Percentiles rank a stretch among this genome's conserved stretches.
phyloP scores from a whole-genome alignment of 1,284 basidiomycete genomes.

The Puccinia horiana region DNA sequence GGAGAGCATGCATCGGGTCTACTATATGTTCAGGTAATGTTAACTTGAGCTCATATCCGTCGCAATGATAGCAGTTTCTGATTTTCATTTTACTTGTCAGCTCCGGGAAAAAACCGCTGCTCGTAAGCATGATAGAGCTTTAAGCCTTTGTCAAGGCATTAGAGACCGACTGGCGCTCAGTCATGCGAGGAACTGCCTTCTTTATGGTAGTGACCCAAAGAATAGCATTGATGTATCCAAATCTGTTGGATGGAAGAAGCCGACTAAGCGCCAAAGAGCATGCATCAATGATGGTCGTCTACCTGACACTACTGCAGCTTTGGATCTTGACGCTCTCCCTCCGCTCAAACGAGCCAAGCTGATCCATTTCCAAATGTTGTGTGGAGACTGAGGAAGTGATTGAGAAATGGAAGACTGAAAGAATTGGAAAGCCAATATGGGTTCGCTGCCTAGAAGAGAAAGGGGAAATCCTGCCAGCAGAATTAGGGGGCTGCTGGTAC shows the following conservation, averaged over 20 bases:
- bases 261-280: background rate
- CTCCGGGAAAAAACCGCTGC: background rate
- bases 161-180: background rate
- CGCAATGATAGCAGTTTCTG: background rate
- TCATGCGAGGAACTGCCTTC: background rate
- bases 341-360: too few species aligned
- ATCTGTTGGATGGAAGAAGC: background rate
- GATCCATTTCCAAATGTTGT: too few species aligned
- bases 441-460: too few species aligned
- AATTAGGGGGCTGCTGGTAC: too few species aligned
- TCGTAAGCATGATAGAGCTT: background rate
- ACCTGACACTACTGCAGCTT: background rate
- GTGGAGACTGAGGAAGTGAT: too few species aligned
- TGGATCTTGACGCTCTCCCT: too few species aligned
- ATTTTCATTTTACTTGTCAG: background rate
- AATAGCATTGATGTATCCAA: background rate
- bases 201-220: background rate
- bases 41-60: too few species aligned
- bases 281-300: background rate
- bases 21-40: slow-evolving; percentile 4
- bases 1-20: too few species aligned
- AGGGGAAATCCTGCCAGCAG: too few species aligned
- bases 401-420: too few species aligned
- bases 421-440: too few species aligned
- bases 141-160: background rate